Conservation (phyloP, 2,329 filamentous ascomycete species). For the Curvularia sp. region DNA sequence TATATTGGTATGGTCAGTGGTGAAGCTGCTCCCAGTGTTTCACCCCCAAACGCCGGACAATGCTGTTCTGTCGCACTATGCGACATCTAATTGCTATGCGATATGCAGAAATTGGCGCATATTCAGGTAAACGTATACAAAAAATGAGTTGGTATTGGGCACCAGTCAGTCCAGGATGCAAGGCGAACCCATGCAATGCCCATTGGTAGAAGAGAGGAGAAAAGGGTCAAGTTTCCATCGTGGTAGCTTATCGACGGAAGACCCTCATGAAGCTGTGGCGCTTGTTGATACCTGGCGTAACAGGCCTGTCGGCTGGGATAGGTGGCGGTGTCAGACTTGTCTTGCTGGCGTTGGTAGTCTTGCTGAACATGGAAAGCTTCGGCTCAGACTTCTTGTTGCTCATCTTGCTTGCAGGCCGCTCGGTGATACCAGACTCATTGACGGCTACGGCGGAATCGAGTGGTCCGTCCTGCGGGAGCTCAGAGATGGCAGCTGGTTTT, state of each 20-base stretch:
- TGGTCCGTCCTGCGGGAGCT: slow-evolving; percentile 45
- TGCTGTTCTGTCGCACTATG: slow-evolving; percentile 12
- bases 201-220: background rate
- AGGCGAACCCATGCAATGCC: too few species aligned
- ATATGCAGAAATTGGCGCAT: slow-evolving; percentile 17
- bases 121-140: slow-evolving; percentile 6
- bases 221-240: background rate
- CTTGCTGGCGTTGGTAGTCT: slow-evolving; percentile 24
- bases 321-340: slow-evolving; percentile 36
- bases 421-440: slow-evolving; percentile 35
- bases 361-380: slow-evolving; percentile 32
- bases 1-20: slow-evolving; percentile 15
- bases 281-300: slow-evolving; percentile 52
- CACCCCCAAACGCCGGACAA: slow-evolving; percentile 9
- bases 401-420: slow-evolving; percentile 31
- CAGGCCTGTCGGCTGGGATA: slow-evolving; percentile 39
- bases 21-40: background rate
- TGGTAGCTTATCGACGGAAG: slow-evolving; percentile 46
- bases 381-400: slow-evolving; percentile 35
- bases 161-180: too few species aligned
- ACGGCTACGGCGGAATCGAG: slow-evolving; percentile 48
- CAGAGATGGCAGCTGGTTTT: slow-evolving; percentile 41
- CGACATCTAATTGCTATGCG: slow-evolving; percentile 11
- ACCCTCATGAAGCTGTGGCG: slow-evolving; percentile 57
- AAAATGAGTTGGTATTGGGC: background rate